Conservation (phyloP, 345 rosid genomes). For the Melaleuca alternifolia region DNA sequence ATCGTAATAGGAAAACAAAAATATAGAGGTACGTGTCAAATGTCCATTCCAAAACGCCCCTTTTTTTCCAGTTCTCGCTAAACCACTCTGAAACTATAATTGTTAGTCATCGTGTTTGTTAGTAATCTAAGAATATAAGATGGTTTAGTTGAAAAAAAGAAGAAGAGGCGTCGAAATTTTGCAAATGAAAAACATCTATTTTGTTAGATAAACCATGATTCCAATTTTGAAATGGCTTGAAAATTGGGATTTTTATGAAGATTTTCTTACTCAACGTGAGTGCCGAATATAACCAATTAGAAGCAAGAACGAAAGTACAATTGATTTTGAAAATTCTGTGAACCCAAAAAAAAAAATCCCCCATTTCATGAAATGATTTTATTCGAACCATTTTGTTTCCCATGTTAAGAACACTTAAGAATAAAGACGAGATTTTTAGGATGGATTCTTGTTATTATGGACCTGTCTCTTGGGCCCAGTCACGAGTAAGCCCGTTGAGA, state of each 20-base stretch:
- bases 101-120: background rate
- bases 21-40: background rate
- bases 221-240: background rate
- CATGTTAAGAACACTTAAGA: background rate
- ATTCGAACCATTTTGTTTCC: background rate
- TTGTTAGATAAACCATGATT: background rate
- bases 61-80: background rate
- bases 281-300: background rate
- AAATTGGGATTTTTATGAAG: background rate
- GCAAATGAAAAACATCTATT: background rate
- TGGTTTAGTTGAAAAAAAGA: background rate
- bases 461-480: background rate
- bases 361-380: background rate
- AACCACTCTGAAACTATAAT: too few species aligned
- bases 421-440: background rate
- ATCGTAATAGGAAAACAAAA: background rate
- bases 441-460: background rate
- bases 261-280: background rate
- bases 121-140: background rate
- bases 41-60: background rate
- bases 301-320: background rate
- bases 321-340: background rate
- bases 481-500: background rate
- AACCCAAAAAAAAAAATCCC: background rate
- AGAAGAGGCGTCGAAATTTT: background rate